These are phyloP conservation scores for Endogone sp. DNA, from an alignment of 192 early-diverging fungal genomes.

Conservation along the genomic window DNA sequence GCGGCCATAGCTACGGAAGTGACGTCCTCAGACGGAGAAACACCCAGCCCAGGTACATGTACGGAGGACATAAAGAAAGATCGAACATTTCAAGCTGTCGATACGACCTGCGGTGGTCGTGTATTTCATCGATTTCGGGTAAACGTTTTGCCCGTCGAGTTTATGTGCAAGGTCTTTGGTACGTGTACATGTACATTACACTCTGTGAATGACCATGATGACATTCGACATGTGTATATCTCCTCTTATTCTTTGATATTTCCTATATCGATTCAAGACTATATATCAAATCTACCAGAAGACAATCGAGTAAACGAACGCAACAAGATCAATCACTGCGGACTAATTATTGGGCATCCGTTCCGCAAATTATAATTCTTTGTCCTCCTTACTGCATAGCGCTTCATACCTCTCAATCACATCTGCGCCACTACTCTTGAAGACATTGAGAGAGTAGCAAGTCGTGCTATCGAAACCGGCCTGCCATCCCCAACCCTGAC, in stretches of 20 bases:
- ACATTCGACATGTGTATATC: too few relatives aligned
- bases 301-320: conserved; percentile 8
- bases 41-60: too few relatives aligned
- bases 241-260: too few relatives aligned
- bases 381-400: neutral
- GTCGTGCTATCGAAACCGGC: neutral
- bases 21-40: neutral
- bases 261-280: too few relatives aligned
- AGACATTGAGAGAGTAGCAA: conserved; percentile 21
- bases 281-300: conserved; percentile 10
- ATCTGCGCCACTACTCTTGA: conserved; percentile 27
- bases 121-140: conserved; percentile 44
- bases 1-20: conserved; percentile 3
- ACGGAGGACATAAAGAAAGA: conserved; percentile 14
- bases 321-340: conserved; percentile 15
- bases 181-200: too few relatives aligned
- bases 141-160: conserved; percentile 32
- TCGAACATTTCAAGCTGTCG: conserved; percentile 39
- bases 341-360: neutral
- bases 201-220: too few relatives aligned
- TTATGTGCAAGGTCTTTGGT: conserved; percentile 40
- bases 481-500: neutral
- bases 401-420: conserved; percentile 36
- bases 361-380: conserved; percentile 1
- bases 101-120: conserved; percentile 41